Base-by-base conservation (phyloP, 2,329 filamentous ascomycete genomes). In the Arachnopeziza araneosa region DNA sequence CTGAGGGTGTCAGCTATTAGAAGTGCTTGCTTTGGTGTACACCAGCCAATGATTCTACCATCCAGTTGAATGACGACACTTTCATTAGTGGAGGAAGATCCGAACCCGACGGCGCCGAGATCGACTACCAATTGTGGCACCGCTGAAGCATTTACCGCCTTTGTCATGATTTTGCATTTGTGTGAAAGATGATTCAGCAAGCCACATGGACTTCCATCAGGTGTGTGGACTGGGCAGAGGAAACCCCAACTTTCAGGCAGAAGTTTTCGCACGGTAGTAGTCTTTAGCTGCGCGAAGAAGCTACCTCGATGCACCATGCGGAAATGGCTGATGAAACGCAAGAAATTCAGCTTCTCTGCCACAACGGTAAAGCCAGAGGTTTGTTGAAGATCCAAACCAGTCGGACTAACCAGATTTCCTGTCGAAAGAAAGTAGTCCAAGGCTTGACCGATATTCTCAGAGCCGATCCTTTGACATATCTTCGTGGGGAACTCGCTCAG, bases 281-380 rank as follows among this genome's bases (percentile, higher is more conserved):
- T 99, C 77, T 97, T 98, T 65, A 99, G 78, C 73, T 98, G 91
- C 2, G 95, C 95, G 74, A 99, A 99, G 83, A 99, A 99, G 73
- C 91, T 95, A 80, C 95, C 95, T 86, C 95, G 87, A 78, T 99
- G 95, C 60, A 99, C 91, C 92, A 97, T 97, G 67, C 95, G 89
- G 83, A 99, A 99, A 75, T 99, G 95, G 75, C 91, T 95, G 78
- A 99, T 96, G 78, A 98, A 99, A 70, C 95, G 91, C 71, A 96
- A 86, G 74, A 98, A 99, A 78, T 99, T 99, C 73, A 99, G 93
- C 81, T 98, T 98, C 74, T 99, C 95, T 2, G 95, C 95, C 56
- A 98, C 93, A 55, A 99, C 92, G 0, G 91, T 96, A 75, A 96
- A 99, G 64, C 95, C 95, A 14, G 93, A 95, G 0, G 89, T 88